Conservation (phyloP, 441 rosid genomes). For the Aleurites moluccanus region DNA sequence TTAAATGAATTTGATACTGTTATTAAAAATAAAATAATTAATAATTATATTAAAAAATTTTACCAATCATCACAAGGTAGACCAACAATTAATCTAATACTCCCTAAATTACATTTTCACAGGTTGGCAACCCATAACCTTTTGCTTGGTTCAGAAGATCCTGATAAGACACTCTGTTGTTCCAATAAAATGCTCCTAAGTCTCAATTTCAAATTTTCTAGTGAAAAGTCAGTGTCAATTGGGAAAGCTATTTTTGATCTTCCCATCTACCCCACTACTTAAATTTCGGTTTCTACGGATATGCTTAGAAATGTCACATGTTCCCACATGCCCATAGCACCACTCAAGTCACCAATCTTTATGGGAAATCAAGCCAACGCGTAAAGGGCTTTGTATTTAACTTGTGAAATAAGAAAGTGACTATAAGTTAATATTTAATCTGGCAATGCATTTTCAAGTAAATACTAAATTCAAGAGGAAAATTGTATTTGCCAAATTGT, state of each 20-base stretch:
- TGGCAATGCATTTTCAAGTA: background rate
- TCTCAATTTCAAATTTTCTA: background rate
- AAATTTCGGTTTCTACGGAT: background rate
- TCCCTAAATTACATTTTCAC: background rate
- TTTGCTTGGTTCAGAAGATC: background rate
- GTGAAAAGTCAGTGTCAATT: background rate
- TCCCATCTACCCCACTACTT: too few species aligned
- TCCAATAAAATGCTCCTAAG: background rate
- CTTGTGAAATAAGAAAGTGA: too few species aligned
- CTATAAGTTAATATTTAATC: too few species aligned
- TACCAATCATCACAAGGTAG: too few species aligned
- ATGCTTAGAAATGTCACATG: background rate
- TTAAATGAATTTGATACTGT: too few species aligned
- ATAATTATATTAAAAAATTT: too few species aligned
- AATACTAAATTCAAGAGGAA: background rate
- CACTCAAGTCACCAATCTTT: background rate
- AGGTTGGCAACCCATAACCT: background rate
- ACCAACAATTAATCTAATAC: too few species aligned
- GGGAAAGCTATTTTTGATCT: background rate
- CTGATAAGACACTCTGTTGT: background rate
- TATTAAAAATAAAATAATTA: too few species aligned
- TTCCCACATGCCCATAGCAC: background rate
- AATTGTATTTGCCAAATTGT: background rate
- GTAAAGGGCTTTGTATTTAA: too few species aligned
- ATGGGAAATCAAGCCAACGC: background rate